phyloP scores from a whole-genome alignment of 176 grass and related monocot species.

The Poa pratensis region DNA sequence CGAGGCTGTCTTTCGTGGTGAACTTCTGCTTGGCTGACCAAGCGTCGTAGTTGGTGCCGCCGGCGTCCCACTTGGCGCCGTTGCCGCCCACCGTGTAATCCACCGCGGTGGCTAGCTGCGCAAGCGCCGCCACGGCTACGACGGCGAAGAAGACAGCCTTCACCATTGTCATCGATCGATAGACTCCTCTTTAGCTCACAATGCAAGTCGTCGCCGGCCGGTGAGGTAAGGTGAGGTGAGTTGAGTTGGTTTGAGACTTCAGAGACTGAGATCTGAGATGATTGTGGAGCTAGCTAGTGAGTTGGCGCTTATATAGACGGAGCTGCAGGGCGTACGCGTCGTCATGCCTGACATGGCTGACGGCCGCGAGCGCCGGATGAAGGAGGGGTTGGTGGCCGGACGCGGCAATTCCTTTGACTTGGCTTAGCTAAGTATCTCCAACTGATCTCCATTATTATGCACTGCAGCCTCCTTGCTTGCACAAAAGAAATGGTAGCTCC shows the following conservation, averaged over 20 bases:
- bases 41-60: constrained; percentile 33
- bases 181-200: not conserved
- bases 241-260: not conserved
- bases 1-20: constrained; percentile 39
- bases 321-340: constrained; percentile 7
- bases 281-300: constrained; percentile 19
- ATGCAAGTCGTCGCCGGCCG: not conserved
- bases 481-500: constrained; percentile 6
- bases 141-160: constrained; percentile 28
- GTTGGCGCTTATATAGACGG: constrained; percentile 1
- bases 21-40: constrained; percentile 44
- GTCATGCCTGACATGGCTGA: constrained; percentile 36
- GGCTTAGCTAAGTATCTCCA: not conserved
- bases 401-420: constrained; percentile 40
- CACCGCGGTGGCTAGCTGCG: constrained; percentile 39
- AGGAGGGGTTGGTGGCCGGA: constrained; percentile 3
- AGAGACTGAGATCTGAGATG: constrained; percentile 6
- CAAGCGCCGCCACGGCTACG: constrained; percentile 10
- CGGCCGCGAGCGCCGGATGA: constrained; percentile 16
- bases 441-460: not conserved
- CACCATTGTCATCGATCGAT: constrained; percentile 11
- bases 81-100: constrained; percentile 42
- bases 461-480: not conserved
- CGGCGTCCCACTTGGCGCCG: constrained; percentile 38
- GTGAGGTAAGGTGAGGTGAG: not conserved